phyloP scores from a whole-genome alignment of 768 basidiomycete genomes.

The Phanerochaete sordida region DNA sequence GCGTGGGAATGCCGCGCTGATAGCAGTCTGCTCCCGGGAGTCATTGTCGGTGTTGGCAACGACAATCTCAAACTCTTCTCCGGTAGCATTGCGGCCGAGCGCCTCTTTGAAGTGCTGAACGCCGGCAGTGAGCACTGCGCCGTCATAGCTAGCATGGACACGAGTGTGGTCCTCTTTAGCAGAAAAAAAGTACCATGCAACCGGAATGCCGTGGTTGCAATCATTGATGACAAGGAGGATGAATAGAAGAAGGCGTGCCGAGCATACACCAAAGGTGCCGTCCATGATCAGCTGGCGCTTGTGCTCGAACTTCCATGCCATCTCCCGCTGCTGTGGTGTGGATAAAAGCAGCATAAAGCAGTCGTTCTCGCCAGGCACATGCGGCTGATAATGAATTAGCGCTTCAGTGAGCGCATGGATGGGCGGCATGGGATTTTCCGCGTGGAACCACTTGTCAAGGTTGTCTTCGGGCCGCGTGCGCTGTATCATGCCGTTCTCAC shows the following conservation, averaged over 20 bases:
- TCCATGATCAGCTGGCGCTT: conserved; percentile 12
- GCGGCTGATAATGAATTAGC: conserved; percentile 23
- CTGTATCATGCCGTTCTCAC: not conserved
- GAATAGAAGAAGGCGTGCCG: conserved; percentile 10
- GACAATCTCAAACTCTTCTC: conserved; percentile 16
- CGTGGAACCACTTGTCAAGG: not conserved
- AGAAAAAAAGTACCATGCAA: conserved; percentile 17
- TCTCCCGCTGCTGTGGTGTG: not conserved
- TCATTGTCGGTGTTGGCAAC: conserved; percentile 30
- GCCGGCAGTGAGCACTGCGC: not conserved
- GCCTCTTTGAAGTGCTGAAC: not conserved
- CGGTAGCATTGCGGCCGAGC: conserved; percentile 17
- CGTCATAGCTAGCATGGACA: conserved; percentile 2
- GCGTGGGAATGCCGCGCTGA: conserved; percentile 12
- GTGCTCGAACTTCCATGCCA: conserved; percentile 16
- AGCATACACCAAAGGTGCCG: conserved; percentile 17
- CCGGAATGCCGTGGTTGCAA: conserved; percentile 9
- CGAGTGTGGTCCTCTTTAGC: conserved; percentile 15
- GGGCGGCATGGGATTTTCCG: not conserved
- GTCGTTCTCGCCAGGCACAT: conserved; percentile 9
- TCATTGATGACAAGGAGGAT: conserved; percentile 17
- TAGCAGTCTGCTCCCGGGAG: conserved; percentile 21
- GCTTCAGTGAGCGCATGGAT: conserved; percentile 14
- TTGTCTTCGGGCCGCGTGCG: not conserved
- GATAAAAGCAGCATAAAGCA: conserved; percentile 20